phyloP scores from a whole-genome alignment of 495 filamentous ascomycete genomes.

The Talaromyces liani region DNA sequence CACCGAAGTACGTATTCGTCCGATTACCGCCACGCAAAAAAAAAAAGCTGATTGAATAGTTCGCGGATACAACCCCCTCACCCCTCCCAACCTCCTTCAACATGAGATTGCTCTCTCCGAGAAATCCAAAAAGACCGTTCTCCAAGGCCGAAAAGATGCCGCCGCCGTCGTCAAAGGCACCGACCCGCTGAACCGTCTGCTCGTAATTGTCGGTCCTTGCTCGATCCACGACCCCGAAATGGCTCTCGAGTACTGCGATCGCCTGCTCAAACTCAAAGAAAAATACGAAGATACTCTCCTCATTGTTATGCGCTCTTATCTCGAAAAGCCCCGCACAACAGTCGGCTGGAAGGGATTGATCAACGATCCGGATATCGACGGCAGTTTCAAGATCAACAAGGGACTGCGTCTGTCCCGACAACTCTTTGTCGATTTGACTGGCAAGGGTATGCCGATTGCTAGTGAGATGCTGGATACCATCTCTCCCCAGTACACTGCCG shows the following conservation, averaged over 20 bases:
- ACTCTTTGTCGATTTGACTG: constrained; percentile 89
- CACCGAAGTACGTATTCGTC: constrained; percentile 64
- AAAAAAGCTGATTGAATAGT: constrained; percentile 40
- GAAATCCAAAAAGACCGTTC: constrained; percentile 71
- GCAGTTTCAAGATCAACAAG: constrained; percentile 99
- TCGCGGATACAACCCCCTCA: constrained; percentile 87
- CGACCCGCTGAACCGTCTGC: constrained; percentile 66
- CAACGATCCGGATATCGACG: constrained; percentile 98
- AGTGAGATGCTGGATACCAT: constrained; percentile 99
- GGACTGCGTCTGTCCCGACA: constrained; percentile 80
- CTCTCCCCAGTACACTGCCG: constrained; percentile 95
- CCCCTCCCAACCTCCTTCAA: constrained; percentile 88
- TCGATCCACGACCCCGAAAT: constrained; percentile 93
- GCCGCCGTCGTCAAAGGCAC: constrained; percentile 71
- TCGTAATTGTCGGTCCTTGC: constrained; percentile 94
- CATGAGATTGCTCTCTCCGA: constrained; percentile 82
- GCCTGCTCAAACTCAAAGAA: constrained; percentile 72
- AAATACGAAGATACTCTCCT: constrained; percentile 85
- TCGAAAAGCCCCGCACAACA: constrained; percentile 97
- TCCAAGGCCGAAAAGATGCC: constrained; percentile 73
- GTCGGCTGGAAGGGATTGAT: constrained; percentile 99
- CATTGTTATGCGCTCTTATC: constrained; percentile 96
- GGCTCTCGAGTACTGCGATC: constrained; percentile 89
- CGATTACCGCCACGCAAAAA: not conserved
- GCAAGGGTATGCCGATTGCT: constrained; percentile 95